Evolutionary conservation across 495 filamentous ascomycete species (phyloP).

Genomic region (Cercophora sp.): DNA sequence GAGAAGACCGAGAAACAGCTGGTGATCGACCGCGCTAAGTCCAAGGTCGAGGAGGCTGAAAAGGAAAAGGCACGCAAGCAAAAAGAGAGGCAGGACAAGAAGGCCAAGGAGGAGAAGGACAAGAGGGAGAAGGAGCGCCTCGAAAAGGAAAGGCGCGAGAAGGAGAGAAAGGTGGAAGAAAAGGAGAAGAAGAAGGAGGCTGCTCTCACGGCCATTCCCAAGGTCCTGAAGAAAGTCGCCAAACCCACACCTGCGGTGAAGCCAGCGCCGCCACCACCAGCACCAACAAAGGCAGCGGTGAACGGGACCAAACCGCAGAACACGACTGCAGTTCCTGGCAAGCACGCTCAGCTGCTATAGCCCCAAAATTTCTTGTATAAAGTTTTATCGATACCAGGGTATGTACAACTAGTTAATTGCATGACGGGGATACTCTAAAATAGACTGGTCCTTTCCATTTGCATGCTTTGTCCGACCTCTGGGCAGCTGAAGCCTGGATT

Average conservation of each 20-base stretch:
- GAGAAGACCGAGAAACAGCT: constrained; percentile 6
- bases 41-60: constrained; percentile 8
- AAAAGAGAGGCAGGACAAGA: background rate
- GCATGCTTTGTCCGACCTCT: too few species aligned
- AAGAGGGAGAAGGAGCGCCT: constrained; percentile 11
- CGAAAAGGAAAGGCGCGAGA: constrained; percentile 3
- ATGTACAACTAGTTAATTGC: too few species aligned
- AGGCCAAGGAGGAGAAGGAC: constrained; percentile 11
- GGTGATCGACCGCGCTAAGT: constrained; percentile 2
- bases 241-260: background rate
- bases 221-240: background rate
- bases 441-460: too few species aligned
- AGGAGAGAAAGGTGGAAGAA: constrained; percentile 9
- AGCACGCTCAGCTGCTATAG: too few species aligned
- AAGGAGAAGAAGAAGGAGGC: constrained; percentile 3
- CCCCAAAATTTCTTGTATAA: too few species aligned
- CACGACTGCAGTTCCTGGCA: too few species aligned
- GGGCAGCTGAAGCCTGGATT: too few species aligned
- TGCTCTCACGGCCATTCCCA: background rate
- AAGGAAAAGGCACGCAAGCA: constrained; percentile 1
- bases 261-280: too few species aligned
- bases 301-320: too few species aligned
- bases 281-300: too few species aligned
- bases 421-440: too few species aligned
- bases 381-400: too few species aligned